A percentile compares a stretch with the other conserved stretches of the same genome.
phyloP scores from a whole-genome alignment of 768 basidiomycete species.

The Tephrocybe sp. region DNA sequence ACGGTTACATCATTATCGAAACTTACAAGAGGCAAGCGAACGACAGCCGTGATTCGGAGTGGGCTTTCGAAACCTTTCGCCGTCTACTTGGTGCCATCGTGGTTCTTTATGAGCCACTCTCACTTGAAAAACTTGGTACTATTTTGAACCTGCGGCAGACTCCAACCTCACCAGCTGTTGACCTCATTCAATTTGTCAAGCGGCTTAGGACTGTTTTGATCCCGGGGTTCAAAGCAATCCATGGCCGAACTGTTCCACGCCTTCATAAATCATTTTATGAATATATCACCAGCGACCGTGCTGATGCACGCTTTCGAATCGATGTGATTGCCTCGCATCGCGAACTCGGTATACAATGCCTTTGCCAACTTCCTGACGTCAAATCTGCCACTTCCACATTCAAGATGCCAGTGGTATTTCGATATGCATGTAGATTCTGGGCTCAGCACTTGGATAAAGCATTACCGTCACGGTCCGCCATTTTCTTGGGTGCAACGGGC shows the following conservation, averaged over 20 bases:
- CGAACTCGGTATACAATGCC: conserved; percentile 1
- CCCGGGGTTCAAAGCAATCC: conserved; percentile 9
- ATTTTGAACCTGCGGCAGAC: conserved; percentile 13
- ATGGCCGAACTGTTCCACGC: conserved; percentile 12
- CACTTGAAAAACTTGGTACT: conserved; percentile 6
- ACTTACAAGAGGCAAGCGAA: background rate
- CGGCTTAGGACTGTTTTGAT: conserved; percentile 16
- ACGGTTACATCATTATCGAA: conserved; percentile 9
- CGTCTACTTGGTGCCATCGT: conserved; percentile 16
- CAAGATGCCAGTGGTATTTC: background rate
- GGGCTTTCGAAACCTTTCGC: conserved; percentile 18
- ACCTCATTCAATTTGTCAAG: conserved; percentile 14
- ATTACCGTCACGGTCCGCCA: too few species aligned
- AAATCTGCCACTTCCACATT: too few species aligned
- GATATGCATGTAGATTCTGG: conserved; percentile 9
- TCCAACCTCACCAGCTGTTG: conserved; percentile 1
- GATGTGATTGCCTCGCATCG: background rate
- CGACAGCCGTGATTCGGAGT: too few species aligned
- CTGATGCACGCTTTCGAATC: conserved; percentile 1
- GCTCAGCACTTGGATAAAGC: background rate
- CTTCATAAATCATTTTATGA: conserved; percentile 16
- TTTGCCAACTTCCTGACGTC: background rate
- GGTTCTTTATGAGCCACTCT: conserved; percentile 7
- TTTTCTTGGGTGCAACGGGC: too few species aligned
- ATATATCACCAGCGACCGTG: conserved; percentile 9